phyloP scores from a whole-genome alignment of 345 rosid species.

The Mercurialis annua region DNA sequence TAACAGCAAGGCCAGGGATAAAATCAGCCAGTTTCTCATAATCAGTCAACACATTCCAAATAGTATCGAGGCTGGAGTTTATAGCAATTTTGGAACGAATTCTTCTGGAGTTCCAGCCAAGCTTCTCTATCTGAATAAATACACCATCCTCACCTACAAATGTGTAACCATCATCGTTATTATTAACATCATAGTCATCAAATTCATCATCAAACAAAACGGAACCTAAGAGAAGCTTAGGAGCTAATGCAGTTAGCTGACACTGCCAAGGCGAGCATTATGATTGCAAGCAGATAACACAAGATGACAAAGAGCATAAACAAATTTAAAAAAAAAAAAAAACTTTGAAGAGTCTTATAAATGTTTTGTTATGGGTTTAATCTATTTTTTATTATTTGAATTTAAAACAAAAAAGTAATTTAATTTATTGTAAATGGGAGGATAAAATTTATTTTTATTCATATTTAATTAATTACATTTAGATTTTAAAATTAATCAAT shows the following conservation, averaged over 20 bases:
- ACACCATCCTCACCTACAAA: constrained; percentile 51
- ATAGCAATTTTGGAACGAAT: constrained; percentile 66
- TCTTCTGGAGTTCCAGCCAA: constrained; percentile 59
- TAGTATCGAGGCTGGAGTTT: constrained; percentile 57
- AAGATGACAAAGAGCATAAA: no score
- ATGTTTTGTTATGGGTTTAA: no score
- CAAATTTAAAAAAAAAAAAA: no score
- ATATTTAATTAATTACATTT: no score
- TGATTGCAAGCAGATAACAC: no score
- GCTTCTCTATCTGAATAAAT: constrained; percentile 49
- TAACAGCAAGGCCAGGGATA: constrained; percentile 74
- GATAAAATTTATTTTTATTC: no score
- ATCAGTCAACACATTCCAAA: constrained; percentile 75
- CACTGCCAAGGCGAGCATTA: constrained; percentile 41
- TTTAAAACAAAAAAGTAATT: no score
- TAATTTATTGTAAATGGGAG: no score
- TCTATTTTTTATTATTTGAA: no score
- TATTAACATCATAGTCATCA: constrained; percentile 18
- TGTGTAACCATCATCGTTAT: constrained; percentile 16
- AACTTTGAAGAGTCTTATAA: no score
- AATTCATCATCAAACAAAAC: constrained; percentile 12
- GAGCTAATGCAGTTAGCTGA: constrained; percentile 21
- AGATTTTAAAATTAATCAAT: no score
- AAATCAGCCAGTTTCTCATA: constrained; percentile 75
- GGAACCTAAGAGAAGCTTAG: constrained; percentile 17